Percentiles rank a stretch among this genome's conserved stretches.
Conservation (phyloP, 345 rosid species). For the Passiflora organensis region DNA sequence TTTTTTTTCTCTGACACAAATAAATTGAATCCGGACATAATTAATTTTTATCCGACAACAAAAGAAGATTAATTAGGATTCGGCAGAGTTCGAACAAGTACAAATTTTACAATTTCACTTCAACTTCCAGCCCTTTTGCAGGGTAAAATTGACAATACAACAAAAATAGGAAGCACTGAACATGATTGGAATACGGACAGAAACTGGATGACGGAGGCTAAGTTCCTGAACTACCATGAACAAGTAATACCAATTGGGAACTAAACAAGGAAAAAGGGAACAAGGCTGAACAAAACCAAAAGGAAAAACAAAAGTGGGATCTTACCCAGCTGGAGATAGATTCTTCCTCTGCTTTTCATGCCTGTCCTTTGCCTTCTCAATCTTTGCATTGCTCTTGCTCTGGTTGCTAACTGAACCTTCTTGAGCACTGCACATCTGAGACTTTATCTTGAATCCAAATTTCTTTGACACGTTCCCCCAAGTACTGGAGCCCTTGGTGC, state of each 20-base stretch:
- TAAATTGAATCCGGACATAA: too few species aligned
- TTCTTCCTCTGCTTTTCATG: constrained; percentile 61
- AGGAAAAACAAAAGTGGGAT: too few species aligned
- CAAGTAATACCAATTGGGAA: constrained; percentile 19
- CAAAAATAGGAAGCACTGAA: too few species aligned
- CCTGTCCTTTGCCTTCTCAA: constrained; percentile 54
- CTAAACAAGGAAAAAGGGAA: not conserved
- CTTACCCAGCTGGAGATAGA: constrained; percentile 37
- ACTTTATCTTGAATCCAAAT: constrained; percentile 79
- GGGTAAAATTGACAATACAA: too few species aligned
- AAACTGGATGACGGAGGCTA: constrained; percentile 10
- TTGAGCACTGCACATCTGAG: constrained; percentile 95
- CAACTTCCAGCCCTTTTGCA: too few species aligned
- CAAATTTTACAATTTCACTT: too few species aligned
- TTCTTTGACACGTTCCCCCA: constrained; percentile 52
- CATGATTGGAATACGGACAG: too few species aligned
- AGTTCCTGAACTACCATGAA: constrained; percentile 15
- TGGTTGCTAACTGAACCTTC: constrained; percentile 80
- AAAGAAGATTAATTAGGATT: too few species aligned
- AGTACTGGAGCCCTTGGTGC: constrained; percentile 20
- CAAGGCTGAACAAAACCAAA: not conserved
- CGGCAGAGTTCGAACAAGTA: too few species aligned
- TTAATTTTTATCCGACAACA: too few species aligned
- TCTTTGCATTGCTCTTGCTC: constrained; percentile 41
- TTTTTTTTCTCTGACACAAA: too few species aligned